Conservation (phyloP, 2,329 filamentous ascomycete genomes). For the Immersiporthe knoxdaviesiana region DNA sequence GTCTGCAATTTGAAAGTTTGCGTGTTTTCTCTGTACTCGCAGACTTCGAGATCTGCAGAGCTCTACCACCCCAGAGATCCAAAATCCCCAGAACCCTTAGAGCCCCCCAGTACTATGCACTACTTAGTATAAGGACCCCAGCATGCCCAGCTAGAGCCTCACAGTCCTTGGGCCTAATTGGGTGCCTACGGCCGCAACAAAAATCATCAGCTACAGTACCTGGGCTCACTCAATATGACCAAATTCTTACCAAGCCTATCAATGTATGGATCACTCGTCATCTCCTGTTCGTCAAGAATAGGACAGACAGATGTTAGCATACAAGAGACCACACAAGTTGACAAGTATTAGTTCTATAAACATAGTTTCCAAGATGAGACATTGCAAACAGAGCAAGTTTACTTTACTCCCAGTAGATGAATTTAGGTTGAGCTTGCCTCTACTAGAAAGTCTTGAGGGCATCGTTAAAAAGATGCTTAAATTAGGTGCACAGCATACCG, state of each 20-base stretch:
- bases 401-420: no score
- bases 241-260: neutral
- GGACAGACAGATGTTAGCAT: neutral
- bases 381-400: no score
- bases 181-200: no score
- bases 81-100: neutral
- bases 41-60: neutral
- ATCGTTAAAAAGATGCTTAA: neutral
- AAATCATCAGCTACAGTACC: no score
- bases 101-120: no score
- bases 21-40: neutral
- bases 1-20: neutral
- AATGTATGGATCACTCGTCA: neutral
- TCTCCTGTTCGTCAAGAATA: neutral
- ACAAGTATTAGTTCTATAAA: no score
- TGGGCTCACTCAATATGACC: neutral
- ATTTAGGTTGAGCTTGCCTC: no score
- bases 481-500: neutral
- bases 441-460: no score
- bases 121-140: no score
- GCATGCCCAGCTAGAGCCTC: neutral
- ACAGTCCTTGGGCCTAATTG: neutral
- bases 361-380: neutral
- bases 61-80: neutral
- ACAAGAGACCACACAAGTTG: no score